Evolutionary conservation across 257 asterid species (phyloP).

Genomic region (Anisodus tanguticus): DNA sequence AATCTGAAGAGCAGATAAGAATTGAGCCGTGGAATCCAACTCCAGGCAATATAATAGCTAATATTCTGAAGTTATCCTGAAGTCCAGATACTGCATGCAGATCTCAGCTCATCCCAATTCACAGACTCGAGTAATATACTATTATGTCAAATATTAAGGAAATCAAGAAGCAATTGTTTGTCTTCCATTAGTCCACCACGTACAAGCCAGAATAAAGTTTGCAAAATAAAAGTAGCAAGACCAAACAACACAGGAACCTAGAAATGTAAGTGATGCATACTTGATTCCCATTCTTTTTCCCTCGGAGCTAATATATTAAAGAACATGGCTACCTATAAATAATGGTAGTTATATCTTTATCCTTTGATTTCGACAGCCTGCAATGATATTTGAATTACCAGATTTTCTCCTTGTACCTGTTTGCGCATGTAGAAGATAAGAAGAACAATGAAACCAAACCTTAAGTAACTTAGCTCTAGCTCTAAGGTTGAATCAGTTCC

Average conservation of each 20-base stretch:
- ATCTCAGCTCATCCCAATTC: slow-evolving; percentile 65
- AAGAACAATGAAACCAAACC: background rate
- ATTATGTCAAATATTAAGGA: slow-evolving; percentile 34
- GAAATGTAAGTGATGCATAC: no score
- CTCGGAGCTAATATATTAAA: background rate
- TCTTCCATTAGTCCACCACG: slow-evolving; percentile 71
- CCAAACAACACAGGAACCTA: no score
- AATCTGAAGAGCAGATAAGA: slow-evolving; percentile 77
- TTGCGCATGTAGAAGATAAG: background rate
- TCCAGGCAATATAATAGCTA: slow-evolving; percentile 71
- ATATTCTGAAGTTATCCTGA: slow-evolving; percentile 40
- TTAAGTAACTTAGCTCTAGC: background rate
- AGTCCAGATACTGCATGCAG: slow-evolving; percentile 65
- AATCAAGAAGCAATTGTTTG: slow-evolving; percentile 74
- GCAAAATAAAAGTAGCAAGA: slow-evolving; percentile 42
- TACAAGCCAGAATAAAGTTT: slow-evolving; percentile 40
- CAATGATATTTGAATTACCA: background rate
- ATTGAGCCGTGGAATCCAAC: slow-evolving; percentile 62
- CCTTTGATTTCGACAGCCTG: background rate
- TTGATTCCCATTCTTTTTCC: background rate
- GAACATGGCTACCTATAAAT: no score
- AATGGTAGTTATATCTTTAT: background rate
- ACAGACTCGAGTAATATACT: slow-evolving; percentile 47
- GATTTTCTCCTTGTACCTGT: background rate
- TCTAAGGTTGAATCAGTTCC: background rate